Evolutionary conservation across 345 rosid species (phyloP).

Genomic region (Raphanus sativus): DNA sequence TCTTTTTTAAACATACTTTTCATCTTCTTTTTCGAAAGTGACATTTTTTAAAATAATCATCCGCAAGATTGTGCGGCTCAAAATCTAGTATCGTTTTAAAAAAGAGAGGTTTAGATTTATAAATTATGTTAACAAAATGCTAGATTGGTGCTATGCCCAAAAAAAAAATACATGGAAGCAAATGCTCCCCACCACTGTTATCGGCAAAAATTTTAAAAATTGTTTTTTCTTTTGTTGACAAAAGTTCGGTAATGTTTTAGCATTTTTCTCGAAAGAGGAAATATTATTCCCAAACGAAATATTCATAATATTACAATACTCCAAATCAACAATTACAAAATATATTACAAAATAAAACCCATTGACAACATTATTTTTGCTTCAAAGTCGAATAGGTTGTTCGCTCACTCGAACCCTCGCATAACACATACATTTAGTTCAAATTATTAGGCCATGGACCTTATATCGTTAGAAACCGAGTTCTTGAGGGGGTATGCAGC

Average conservation of each 20-base stretch:
- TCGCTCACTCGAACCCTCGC: not conserved
- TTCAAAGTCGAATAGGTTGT: not conserved
- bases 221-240: not conserved
- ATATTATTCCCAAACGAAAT: not conserved
- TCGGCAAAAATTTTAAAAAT: no score
- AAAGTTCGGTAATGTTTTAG: not conserved
- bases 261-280: not conserved
- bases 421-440: not conserved
- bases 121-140: not conserved
- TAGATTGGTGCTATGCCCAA: not conserved
- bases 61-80: no score
- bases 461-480: not conserved
- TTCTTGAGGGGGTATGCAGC: not conserved
- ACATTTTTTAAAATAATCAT: no score
- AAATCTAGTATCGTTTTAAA: no score
- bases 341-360: not conserved
- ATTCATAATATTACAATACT: not conserved
- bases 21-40: no score
- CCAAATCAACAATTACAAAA: not conserved
- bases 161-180: not conserved
- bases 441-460: not conserved
- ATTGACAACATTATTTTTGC: slow-evolving; percentile 8
- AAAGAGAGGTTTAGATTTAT: not conserved
- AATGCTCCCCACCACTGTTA: no score
- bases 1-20: no score